Base-by-base conservation (phyloP, 306 rosid genomes). In the Trichosanthes cucumerina region DNA sequence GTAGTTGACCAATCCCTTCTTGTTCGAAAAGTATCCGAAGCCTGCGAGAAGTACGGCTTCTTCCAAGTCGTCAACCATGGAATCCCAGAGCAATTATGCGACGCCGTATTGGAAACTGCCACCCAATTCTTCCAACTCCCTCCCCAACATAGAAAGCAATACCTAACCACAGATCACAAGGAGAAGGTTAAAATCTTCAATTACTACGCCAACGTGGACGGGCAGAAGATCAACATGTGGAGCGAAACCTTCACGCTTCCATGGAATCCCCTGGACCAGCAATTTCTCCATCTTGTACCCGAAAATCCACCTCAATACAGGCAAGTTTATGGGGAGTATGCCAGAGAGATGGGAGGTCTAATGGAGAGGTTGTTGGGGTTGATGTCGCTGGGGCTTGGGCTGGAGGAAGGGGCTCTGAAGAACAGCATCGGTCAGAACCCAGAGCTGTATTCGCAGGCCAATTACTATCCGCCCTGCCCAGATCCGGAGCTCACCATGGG, bases 61-160 rank as follows among this genome's bases (percentile, higher is more conserved):
- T 86, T 86, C 65, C 88, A 79, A 57, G 38, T 86, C 76, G 88
- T 80, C 65, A 85, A 86, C 81, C 94, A 88, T 46, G 90, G 89
- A 44, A 80, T 85, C 65, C 84, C 91, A 24, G 19, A 82, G 43
- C 75, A 77, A 3, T 36, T 86, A 46, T 88, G 88, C 72, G 49
- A 43, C 7, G 81, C 72, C 66, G 83, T 80, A 73, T 23, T 86
- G 70, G 16, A 81, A 21, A 74, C 84, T 18, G 64, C 77, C 4
- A 24, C 78, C 15, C 58, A 82, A 3, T 85, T 90, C 81, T 90
- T 88, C 79, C 77, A 78, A 2, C 19, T 86, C 81, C 78, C 87
- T 54, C 77, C 85, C 21, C 80, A 88, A 69, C 78, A 83, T 52
- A 85, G 68, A 77, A 52, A 31, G 19, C 65, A 68, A 16, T 82